These are phyloP conservation scores for Cyclotella baltica DNA, from an alignment of 108 stramenopile genomes.

Conservation along the genomic window DNA sequence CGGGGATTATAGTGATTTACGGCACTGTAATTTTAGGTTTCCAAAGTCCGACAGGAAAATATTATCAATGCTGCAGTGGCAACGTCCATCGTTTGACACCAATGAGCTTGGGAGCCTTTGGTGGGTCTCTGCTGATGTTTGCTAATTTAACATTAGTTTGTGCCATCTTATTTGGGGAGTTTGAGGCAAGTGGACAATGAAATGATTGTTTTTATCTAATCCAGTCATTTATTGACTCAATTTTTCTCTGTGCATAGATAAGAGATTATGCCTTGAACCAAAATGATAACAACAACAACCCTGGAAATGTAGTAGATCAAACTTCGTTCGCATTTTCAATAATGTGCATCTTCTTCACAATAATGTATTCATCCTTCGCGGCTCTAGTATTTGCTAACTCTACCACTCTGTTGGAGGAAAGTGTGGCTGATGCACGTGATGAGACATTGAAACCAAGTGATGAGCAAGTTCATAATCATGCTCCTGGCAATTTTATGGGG, in stretches of 20 bases:
- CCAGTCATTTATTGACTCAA: not conserved
- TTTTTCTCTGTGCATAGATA: slow-evolving; percentile 57
- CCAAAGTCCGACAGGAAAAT: slow-evolving; percentile 78
- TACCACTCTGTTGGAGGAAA: slow-evolving; percentile 68
- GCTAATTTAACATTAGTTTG: slow-evolving; percentile 80
- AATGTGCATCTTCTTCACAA: slow-evolving; percentile 86
- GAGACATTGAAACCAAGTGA: slow-evolving; percentile 40
- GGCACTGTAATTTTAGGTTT: slow-evolving; percentile 86
- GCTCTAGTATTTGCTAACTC: slow-evolving; percentile 65
- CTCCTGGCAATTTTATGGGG: slow-evolving; percentile 45
- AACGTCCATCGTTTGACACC: slow-evolving; percentile 85
- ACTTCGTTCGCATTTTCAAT: slow-evolving; percentile 79
- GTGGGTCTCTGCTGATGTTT: slow-evolving; percentile 85
- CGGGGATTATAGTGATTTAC: slow-evolving; percentile 70
- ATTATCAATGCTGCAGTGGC: slow-evolving; percentile 78
- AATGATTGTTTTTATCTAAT: not conserved
- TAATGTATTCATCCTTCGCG: slow-evolving; percentile 80
- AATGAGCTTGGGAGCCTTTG: slow-evolving; percentile 81
- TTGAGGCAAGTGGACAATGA: slow-evolving; percentile 66
- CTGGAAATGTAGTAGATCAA: slow-evolving; percentile 51
- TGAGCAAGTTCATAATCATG: slow-evolving; percentile 20
- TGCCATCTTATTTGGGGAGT: slow-evolving; percentile 80
- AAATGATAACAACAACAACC: slow-evolving; percentile 35
- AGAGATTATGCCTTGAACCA: slow-evolving; percentile 40
- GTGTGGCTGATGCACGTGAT: slow-evolving; percentile 63